Conservation (phyloP, 2,329 filamentous ascomycete genomes). For the Clarireedia paspali region DNA sequence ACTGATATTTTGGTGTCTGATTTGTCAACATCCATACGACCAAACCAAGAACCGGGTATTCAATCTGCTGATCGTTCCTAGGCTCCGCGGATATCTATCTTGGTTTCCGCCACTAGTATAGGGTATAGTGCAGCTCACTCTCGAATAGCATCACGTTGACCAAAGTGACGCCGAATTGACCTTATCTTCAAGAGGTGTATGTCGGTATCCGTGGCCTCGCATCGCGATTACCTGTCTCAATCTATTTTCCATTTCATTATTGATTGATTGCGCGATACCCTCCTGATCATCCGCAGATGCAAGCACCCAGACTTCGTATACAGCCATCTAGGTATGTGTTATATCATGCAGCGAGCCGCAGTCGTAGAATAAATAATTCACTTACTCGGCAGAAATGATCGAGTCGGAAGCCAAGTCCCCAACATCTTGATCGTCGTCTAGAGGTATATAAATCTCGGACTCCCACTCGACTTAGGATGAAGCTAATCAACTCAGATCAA, state of each 20-base stretch:
- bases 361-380: background rate
- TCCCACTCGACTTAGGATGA: background rate
- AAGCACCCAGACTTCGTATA: background rate
- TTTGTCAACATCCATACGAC: background rate
- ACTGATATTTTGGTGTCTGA: no score
- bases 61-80: background rate
- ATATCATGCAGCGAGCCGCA: background rate
- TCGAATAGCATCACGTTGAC: background rate
- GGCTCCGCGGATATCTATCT: slow-evolving; percentile 1
- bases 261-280: background rate
- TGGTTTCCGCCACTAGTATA: slow-evolving; percentile 1
- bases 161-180: background rate
- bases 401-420: background rate
- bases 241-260: background rate
- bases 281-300: slow-evolving; percentile 3
- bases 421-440: background rate
- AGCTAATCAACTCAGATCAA: background rate
- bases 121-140: background rate
- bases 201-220: background rate
- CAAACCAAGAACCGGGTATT: background rate
- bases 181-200: background rate
- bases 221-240: background rate
- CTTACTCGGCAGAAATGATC: background rate
- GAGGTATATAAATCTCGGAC: slow-evolving; percentile 1
- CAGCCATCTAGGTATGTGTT: background rate